Evolutionary conservation across 306 rosid genomes (phyloP).

Genomic region (Pachyrhizus erosus): DNA sequence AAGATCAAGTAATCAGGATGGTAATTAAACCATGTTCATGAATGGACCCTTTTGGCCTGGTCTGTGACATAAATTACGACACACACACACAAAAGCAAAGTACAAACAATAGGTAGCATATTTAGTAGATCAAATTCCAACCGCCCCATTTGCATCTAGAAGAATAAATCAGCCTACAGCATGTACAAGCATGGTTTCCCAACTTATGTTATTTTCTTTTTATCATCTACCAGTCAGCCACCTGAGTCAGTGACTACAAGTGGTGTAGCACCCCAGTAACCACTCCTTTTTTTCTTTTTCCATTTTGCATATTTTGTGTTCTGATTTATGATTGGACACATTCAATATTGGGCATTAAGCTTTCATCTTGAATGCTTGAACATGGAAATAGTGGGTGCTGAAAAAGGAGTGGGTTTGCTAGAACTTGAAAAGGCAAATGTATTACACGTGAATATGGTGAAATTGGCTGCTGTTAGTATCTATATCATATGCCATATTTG

Average conservation of each 20-base stretch:
- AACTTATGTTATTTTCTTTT: background rate
- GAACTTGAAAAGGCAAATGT: conserved; percentile 23
- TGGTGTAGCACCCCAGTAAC: background rate
- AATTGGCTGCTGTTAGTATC: too few species aligned
- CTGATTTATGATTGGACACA: conserved; percentile 18
- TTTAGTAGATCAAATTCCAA: conserved; percentile 2
- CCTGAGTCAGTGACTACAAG: background rate
- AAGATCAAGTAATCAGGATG: conserved; percentile 22
- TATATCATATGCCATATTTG: background rate
- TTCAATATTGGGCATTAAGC: background rate
- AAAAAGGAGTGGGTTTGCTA: background rate
- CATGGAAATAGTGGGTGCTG: background rate
- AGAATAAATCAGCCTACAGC: conserved; percentile 3
- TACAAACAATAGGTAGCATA: conserved; percentile 17
- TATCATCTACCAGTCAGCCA: background rate
- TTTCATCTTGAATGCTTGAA: background rate
- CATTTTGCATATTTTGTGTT: background rate
- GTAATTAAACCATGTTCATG: background rate
- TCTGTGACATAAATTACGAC: background rate
- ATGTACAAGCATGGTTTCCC: conserved; percentile 1
- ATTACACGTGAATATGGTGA: background rate
- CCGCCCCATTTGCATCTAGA: conserved; percentile 7
- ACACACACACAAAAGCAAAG: background rate
- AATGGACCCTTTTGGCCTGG: background rate
- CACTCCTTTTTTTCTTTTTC: background rate